Evolutionary conservation across 805 yeast genomes (phyloP).

Genomic region (Yamadazyma olivae): DNA sequence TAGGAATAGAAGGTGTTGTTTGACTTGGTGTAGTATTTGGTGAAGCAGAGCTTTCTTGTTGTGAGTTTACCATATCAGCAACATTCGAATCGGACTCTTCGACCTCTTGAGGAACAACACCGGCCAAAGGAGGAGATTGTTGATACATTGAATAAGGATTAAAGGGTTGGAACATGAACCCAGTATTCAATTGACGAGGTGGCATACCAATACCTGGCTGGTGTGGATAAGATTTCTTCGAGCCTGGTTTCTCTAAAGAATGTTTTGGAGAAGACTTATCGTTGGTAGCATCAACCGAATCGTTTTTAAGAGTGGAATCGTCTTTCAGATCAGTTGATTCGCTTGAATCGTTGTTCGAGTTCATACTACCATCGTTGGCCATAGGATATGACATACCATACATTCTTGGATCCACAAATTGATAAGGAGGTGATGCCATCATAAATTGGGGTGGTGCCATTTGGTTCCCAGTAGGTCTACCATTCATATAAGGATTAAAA

Average conservation of each 20-base stretch:
- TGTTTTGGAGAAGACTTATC: neutral
- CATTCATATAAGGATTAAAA: slow-evolving; percentile 30
- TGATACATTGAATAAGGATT: slow-evolving; percentile 44
- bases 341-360: slow-evolving; percentile 1
- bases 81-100: slow-evolving; percentile 4
- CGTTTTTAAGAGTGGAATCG: neutral
- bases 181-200: slow-evolving; percentile 24
- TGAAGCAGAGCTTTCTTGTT: neutral
- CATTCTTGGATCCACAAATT: slow-evolving; percentile 35
- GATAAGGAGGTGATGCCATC: slow-evolving; percentile 33
- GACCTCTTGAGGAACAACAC: neutral
- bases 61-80: slow-evolving; percentile 1
- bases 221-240: slow-evolving; percentile 1
- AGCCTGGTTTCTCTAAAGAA: neutral
- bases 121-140: slow-evolving; percentile 18
- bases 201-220: slow-evolving; percentile 34
- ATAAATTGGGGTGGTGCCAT: slow-evolving; percentile 37
- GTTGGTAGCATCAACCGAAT: neutral
- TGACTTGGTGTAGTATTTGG: slow-evolving; percentile 1
- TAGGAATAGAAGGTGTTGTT: slow-evolving; percentile 7
- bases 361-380: slow-evolving; percentile 15
- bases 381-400: slow-evolving; percentile 24
- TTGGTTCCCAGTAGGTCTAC: neutral
- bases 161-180: slow-evolving; percentile 50
- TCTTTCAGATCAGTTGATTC: slow-evolving; percentile 1